Percentiles rank a stretch among this genome's conserved stretches.
These are phyloP conservation scores for Akebia trifoliata DNA, from an alignment of 164 flowering plant species.

Conservation along the genomic window DNA sequence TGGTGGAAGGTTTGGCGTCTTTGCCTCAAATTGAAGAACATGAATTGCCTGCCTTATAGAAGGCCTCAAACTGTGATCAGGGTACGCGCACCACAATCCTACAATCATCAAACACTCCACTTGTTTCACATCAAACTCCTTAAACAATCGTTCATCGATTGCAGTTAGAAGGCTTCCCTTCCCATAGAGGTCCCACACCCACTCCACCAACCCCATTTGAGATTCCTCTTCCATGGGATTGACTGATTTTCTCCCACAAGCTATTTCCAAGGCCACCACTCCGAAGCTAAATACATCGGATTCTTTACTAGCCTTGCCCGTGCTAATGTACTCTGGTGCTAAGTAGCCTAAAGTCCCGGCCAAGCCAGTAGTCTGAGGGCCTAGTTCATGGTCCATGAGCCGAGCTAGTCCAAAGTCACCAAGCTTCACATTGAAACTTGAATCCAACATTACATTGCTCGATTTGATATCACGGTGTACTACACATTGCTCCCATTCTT, in stretches of 20 bases:
- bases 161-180: conserved; percentile 24
- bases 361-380: conserved; percentile 14
- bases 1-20: conserved; percentile 22
- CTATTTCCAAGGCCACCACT: conserved; percentile 48
- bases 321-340: conserved; percentile 39
- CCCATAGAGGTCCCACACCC: conserved; percentile 44
- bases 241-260: conserved; percentile 37
- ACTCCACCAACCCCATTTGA: conserved; percentile 23
- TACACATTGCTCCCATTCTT: conserved; percentile 38
- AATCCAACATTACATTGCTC: conserved; percentile 18
- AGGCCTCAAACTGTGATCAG: conserved; percentile 30
- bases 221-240: conserved; percentile 11
- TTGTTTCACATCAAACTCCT: conserved; percentile 18
- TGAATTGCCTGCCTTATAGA: conserved; percentile 27
- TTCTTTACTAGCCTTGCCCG: conserved; percentile 45
- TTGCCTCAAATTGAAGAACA: not conserved
- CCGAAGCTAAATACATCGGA: conserved; percentile 58
- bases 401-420: conserved; percentile 17
- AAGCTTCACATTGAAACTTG: conserved; percentile 17
- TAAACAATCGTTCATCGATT: conserved; percentile 11
- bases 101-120: conserved; percentile 31
- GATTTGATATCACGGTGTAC: conserved; percentile 23
- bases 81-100: conserved; percentile 46
- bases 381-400: conserved; percentile 23
- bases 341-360: conserved; percentile 39